These are phyloP conservation scores for Didymella arachidicola DNA, from an alignment of 2,329 filamentous ascomycete genomes.

Conservation along the genomic window DNA sequence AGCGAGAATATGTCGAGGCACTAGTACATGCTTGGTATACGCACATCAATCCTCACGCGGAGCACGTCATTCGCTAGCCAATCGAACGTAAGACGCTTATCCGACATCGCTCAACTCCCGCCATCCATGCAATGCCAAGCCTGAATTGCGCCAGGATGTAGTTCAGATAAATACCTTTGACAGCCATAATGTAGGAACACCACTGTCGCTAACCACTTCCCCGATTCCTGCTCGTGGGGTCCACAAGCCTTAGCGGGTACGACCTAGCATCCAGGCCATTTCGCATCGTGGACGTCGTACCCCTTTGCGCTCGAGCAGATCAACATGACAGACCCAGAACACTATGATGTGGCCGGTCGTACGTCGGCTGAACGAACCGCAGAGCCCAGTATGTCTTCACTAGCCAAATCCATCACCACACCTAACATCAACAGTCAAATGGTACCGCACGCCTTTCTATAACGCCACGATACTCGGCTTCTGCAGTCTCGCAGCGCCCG, in stretches of 20 bases:
- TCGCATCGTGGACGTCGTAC: background rate
- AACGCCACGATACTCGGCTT: slow-evolving; percentile 74
- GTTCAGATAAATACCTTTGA: slow-evolving; percentile 1
- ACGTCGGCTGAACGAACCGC: background rate
- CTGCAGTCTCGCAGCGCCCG: slow-evolving; percentile 68
- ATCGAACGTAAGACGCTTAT: slow-evolving; percentile 14
- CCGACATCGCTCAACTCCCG: slow-evolving; percentile 13
- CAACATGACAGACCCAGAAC: slow-evolving; percentile 1
- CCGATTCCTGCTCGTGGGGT: slow-evolving; percentile 1
- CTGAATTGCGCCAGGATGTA: slow-evolving; percentile 9
- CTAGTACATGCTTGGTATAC: slow-evolving; percentile 5
- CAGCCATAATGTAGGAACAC: background rate
- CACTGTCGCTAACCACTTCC: background rate
- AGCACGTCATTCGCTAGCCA: slow-evolving; percentile 22
- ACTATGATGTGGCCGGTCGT: background rate
- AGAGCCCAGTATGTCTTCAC: background rate
- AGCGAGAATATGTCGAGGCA: slow-evolving; percentile 5
- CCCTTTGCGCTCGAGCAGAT: background rate
- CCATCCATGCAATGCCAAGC: slow-evolving; percentile 12
- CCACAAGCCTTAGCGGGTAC: slow-evolving; percentile 2
- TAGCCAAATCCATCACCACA: background rate
- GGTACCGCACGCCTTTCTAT: slow-evolving; percentile 74
- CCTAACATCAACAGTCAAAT: slow-evolving; percentile 59
- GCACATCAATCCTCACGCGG: slow-evolving; percentile 17
- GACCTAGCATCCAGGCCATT: background rate